A percentile compares a stretch with the other conserved stretches of the same genome.
Evolutionary conservation across 768 basidiomycete species (phyloP).

Genomic region (Suillus clintonianus): DNA sequence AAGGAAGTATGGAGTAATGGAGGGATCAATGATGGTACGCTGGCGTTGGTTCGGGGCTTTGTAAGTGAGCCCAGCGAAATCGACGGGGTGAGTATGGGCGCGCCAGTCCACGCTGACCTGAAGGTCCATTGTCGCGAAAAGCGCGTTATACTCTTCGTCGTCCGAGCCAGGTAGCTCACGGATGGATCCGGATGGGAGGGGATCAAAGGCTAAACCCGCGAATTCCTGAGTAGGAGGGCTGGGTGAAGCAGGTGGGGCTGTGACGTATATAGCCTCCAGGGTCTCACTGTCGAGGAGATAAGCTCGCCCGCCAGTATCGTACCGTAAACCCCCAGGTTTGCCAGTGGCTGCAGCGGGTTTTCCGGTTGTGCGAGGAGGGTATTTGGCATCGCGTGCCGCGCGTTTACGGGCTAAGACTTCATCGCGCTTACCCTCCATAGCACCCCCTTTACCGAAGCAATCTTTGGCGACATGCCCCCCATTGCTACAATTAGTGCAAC

Average conservation of each 20-base stretch:
- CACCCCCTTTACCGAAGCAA: neutral
- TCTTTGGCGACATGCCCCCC: neutral
- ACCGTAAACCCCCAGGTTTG: neutral
- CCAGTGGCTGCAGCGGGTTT: neutral
- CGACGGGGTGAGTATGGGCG: neutral
- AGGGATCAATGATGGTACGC: neutral
- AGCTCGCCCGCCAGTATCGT: neutral
- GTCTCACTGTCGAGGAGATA: neutral
- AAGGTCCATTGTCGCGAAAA: neutral
- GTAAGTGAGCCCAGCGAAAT: neutral
- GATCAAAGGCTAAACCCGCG: neutral
- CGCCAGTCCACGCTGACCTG: too few species aligned
- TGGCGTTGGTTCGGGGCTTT: neutral
- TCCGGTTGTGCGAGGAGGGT: too few species aligned
- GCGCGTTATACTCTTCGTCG: neutral
- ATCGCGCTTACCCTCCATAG: neutral
- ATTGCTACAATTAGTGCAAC: neutral
- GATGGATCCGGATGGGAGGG: neutral
- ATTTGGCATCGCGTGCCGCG: neutral
- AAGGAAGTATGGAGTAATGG: constrained; percentile 20
- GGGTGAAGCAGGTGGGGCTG: neutral
- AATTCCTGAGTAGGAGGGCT: neutral
- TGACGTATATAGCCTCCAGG: neutral
- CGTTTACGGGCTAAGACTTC: neutral
- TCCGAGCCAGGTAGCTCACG: neutral